Conservation (phyloP, 495 filamentous ascomycete genomes). For the Achaetomiella virescens region DNA sequence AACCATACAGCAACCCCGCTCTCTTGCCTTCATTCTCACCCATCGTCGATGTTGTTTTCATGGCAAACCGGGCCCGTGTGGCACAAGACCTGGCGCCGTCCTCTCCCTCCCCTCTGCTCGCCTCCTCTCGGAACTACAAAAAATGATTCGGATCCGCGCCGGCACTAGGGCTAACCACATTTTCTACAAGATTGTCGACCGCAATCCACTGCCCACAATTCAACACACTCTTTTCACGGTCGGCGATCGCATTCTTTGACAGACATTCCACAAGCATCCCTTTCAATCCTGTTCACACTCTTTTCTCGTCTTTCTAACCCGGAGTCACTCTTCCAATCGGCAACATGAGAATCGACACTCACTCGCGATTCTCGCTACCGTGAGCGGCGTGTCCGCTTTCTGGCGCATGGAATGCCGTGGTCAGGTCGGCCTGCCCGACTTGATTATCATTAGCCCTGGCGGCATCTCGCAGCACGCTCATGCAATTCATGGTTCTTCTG, state of each 20-base stretch:
- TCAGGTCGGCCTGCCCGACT: slow-evolving; percentile 56
- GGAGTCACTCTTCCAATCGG: slow-evolving; percentile 13
- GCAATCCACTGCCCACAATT: background rate
- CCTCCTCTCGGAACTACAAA: background rate
- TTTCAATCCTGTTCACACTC: background rate
- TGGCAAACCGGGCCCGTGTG: background rate
- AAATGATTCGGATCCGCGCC: background rate
- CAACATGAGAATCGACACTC: slow-evolving; percentile 28
- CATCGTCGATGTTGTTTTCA: background rate
- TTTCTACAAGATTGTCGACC: background rate
- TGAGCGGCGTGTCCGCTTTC: slow-evolving; percentile 54
- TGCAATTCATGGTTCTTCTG: slow-evolving; percentile 61
- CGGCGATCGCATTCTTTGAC: background rate
- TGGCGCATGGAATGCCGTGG: slow-evolving; percentile 83
- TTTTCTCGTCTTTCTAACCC: background rate
- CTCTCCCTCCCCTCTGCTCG: background rate
- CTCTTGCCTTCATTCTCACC: background rate
- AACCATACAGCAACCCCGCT: background rate
- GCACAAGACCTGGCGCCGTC: background rate
- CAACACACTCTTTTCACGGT: slow-evolving; percentile 1
- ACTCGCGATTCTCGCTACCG: slow-evolving; percentile 23
- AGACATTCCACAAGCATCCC: background rate
- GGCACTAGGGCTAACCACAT: background rate
- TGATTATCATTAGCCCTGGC: slow-evolving; percentile 63
- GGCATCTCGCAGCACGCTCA: slow-evolving; percentile 62